These are phyloP conservation scores for Monilinia fructigena DNA, from an alignment of 2,329 filamentous ascomycete species.

Conservation along the genomic window DNA sequence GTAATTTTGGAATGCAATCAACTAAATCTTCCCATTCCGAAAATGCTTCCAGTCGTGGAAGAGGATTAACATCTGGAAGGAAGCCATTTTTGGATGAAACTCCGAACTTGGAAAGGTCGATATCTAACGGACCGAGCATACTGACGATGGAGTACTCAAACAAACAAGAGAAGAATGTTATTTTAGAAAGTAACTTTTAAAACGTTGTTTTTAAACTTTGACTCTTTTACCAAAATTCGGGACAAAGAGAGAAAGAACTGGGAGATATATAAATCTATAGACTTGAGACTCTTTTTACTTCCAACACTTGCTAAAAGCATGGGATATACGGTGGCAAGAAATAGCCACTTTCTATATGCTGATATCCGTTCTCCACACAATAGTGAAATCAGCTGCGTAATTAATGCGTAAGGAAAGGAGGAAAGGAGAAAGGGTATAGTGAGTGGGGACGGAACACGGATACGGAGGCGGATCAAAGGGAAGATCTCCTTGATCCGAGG, in stretches of 20 bases:
- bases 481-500: slow-evolving; percentile 7
- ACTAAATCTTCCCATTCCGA: slow-evolving; percentile 74
- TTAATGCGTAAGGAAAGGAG: slow-evolving; percentile 21
- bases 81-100: slow-evolving; percentile 56
- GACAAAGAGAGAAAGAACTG: not conserved
- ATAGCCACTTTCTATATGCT: not conserved
- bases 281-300: slow-evolving; percentile 1
- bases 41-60: slow-evolving; percentile 69
- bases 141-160: slow-evolving; percentile 2
- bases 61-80: slow-evolving; percentile 68
- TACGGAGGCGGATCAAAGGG: slow-evolving; percentile 26
- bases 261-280: not conserved
- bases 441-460: slow-evolving; percentile 20
- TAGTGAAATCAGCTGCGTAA: not conserved
- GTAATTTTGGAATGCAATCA: slow-evolving; percentile 63
- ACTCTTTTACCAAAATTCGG: not conserved
- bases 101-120: slow-evolving; percentile 32
- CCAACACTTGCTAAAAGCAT: not conserved
- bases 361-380: slow-evolving; percentile 1
- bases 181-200: not conserved
- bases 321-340: not conserved
- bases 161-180: not conserved
- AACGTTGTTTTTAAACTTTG: not conserved
- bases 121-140: slow-evolving; percentile 35
- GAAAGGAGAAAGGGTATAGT: slow-evolving; percentile 2